Percentiles rank a stretch among this genome's conserved stretches.
Conservation (phyloP, 495 filamentous ascomycete genomes). For the Pyronema omphalodes region DNA sequence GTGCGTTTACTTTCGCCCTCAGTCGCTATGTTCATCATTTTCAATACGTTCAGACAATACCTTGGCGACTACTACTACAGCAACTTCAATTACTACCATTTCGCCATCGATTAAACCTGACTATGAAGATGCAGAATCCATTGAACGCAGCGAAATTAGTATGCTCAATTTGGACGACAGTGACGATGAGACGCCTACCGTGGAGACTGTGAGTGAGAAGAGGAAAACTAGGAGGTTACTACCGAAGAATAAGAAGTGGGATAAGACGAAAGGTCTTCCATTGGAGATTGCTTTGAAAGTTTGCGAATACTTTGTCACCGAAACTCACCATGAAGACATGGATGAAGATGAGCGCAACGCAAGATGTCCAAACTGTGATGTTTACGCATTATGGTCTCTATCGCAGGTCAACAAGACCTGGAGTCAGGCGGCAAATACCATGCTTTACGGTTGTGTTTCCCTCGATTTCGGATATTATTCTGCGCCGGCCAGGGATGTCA, state of each 20-base stretch:
- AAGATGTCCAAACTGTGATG: constrained; percentile 2
- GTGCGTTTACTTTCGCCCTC: constrained; percentile 3
- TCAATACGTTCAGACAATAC: constrained; percentile 1
- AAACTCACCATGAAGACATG: constrained; percentile 3
- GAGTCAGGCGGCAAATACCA: background rate
- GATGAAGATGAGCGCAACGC: background rate
- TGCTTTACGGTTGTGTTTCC: background rate
- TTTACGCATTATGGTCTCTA: background rate
- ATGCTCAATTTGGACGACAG: constrained; percentile 6
- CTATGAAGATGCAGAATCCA: constrained; percentile 3
- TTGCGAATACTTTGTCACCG: constrained; percentile 2
- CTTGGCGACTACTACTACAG: background rate
- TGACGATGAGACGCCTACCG: background rate
- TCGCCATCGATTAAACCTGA: background rate
- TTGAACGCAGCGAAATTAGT: background rate
- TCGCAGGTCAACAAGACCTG: background rate
- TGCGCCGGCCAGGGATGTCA: background rate
- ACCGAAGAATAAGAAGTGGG: background rate
- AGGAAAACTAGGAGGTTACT: background rate
- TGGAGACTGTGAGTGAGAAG: background rate
- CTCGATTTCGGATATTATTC: constrained; percentile 7
- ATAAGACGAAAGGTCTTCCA: constrained; percentile 1
- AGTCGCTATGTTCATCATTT: constrained; percentile 4
- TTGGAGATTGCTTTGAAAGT: constrained; percentile 3
- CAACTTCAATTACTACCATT: background rate